Conservation (phyloP, 495 filamentous ascomycete species). For the Aspergillus coremiiformis region DNA sequence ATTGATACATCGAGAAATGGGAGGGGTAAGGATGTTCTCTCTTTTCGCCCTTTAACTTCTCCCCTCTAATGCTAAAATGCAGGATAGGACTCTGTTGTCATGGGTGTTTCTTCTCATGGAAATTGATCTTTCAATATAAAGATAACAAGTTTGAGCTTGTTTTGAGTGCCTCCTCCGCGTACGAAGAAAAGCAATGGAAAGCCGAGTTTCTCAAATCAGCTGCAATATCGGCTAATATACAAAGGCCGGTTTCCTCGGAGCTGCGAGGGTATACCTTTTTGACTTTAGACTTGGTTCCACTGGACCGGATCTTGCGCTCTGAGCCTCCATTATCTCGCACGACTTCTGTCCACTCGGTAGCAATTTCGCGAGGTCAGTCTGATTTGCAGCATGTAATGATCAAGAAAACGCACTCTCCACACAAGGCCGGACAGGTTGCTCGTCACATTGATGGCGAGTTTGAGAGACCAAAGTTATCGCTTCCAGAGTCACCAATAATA, state of each 20-base stretch:
- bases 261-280: constrained; percentile 43
- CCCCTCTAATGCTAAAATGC: background rate
- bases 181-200: constrained; percentile 74
- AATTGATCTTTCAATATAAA: constrained; percentile 74
- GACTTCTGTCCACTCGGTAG: constrained; percentile 72
- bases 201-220: constrained; percentile 32
- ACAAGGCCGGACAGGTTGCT: constrained; percentile 38
- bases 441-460: constrained; percentile 22
- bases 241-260: constrained; percentile 20
- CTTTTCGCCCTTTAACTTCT: background rate
- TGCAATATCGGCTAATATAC: constrained; percentile 17
- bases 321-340: constrained; percentile 64
- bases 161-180: constrained; percentile 76
- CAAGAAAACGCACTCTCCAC: constrained; percentile 73
- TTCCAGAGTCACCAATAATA: constrained; percentile 13
- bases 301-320: constrained; percentile 66
- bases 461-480: constrained; percentile 24
- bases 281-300: constrained; percentile 59
- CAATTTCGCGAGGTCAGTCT: constrained; percentile 53
- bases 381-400: constrained; percentile 69
- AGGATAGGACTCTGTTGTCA: constrained; percentile 72
- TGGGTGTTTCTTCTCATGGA: constrained; percentile 84
- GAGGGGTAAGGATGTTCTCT: constrained; percentile 50
- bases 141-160: constrained; percentile 77
- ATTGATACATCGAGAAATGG: constrained; percentile 76